Evolutionary conservation across 2,329 filamentous ascomycete species (phyloP).

Genomic region (Byssothecium circinans): DNA sequence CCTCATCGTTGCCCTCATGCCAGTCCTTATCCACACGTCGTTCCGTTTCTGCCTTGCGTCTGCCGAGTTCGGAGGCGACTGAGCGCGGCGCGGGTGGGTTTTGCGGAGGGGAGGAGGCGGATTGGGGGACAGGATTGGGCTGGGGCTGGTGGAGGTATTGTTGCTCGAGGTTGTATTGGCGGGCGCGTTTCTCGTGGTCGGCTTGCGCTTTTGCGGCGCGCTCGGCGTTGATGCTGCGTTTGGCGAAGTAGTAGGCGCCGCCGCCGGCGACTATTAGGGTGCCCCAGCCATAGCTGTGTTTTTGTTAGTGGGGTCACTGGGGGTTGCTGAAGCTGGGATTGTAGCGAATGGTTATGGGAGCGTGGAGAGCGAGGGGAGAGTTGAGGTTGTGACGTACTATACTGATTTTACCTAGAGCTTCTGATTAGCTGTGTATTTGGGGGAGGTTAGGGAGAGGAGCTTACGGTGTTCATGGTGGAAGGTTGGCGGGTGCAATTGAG

Average conservation of each 20-base stretch:
- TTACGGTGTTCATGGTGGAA: conserved; percentile 59
- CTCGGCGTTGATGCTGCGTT: conserved; percentile 90
- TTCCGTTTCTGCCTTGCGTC: conserved; percentile 8
- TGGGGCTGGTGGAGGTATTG: conserved; percentile 8
- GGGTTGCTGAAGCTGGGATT: background rate
- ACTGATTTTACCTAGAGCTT: conserved; percentile 58
- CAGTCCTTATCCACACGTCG: conserved; percentile 12
- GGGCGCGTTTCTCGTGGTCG: conserved; percentile 35
- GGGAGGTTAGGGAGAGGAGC: conserved; percentile 17
- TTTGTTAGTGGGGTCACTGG: background rate
- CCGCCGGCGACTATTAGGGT: conserved; percentile 81
- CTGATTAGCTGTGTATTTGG: conserved; percentile 16
- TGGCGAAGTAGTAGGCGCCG: conserved; percentile 94
- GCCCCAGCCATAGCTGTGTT: conserved; percentile 84
- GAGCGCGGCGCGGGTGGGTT: conserved; percentile 12
- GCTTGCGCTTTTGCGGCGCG: conserved; percentile 69
- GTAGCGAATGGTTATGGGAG: background rate
- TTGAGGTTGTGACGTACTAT: conserved; percentile 52
- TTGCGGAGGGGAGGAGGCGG: conserved; percentile 15
- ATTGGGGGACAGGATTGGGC: conserved; percentile 1
- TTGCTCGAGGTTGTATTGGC: conserved; percentile 37
- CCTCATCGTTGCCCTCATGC: conserved; percentile 13
- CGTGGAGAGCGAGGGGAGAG: background rate
- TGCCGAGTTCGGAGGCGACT: conserved; percentile 12
- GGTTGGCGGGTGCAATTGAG: conserved; percentile 4